Evolutionary conservation across 169 alveolate species (phyloP).

Genomic region (Babesia ovata): DNA sequence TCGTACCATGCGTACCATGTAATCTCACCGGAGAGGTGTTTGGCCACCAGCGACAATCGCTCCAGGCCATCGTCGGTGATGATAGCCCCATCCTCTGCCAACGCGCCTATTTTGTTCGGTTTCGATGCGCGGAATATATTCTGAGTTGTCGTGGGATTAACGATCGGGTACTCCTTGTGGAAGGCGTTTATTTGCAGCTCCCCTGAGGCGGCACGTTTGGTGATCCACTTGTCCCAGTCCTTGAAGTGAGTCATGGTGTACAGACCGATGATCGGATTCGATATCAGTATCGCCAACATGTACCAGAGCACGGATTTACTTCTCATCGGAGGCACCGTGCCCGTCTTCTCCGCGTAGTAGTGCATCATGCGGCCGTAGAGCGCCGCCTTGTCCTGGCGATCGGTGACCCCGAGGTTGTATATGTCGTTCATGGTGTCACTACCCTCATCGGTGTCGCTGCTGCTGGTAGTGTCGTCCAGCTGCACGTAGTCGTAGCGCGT

Average conservation of each 20-base stretch:
- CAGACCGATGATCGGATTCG: conserved; percentile 58
- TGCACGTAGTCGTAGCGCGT: neutral
- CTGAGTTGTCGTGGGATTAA: neutral
- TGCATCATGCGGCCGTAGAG: conserved; percentile 44
- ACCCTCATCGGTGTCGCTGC: conserved; percentile 11
- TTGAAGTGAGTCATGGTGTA: conserved; percentile 53
- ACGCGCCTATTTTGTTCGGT: neutral
- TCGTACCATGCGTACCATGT: conserved; percentile 50
- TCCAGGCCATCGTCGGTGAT: neutral
- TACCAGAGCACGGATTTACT: conserved; percentile 51
- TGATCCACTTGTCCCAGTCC: conserved; percentile 44
- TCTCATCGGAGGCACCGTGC: neutral
- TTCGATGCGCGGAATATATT: neutral
- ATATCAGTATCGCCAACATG: conserved; percentile 33
- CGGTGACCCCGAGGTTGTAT: conserved; percentile 26
- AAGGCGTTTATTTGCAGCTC: neutral
- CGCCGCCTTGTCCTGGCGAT: conserved; percentile 42
- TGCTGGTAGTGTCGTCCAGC: conserved; percentile 1
- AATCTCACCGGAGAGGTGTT: conserved; percentile 9
- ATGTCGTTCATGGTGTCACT: conserved; percentile 18
- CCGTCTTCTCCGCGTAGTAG: conserved; percentile 28
- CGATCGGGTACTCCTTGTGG: neutral
- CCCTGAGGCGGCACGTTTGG: neutral
- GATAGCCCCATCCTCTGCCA: neutral
- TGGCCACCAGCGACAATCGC: conserved; percentile 20